These are phyloP conservation scores for Blastobotrys indianensis DNA, from an alignment of 1,139 yeast genomes.

Conservation along the genomic window DNA sequence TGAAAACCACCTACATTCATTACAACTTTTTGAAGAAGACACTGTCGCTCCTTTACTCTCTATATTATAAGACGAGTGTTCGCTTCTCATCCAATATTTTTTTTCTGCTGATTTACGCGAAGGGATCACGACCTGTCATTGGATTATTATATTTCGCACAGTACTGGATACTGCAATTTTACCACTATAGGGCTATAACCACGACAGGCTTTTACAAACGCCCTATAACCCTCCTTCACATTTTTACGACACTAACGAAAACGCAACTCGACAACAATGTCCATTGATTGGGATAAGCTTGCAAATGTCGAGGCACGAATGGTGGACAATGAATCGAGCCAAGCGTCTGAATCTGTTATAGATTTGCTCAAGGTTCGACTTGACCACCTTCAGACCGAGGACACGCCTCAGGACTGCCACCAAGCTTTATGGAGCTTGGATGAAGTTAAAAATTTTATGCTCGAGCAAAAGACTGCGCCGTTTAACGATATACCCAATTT, in stretches of 20 bases:
- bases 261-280: background rate
- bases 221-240: background rate
- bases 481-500: slow-evolving; percentile 27
- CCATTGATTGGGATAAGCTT: slow-evolving; percentile 10
- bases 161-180: too few species aligned
- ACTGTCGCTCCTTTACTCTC: too few species aligned
- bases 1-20: too few species aligned
- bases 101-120: too few species aligned
- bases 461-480: slow-evolving; percentile 13
- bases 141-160: too few species aligned
- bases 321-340: slow-evolving; percentile 4
- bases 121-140: too few species aligned
- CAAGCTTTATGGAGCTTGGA: slow-evolving; percentile 11
- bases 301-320: slow-evolving; percentile 10
- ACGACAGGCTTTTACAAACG: too few species aligned
- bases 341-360: background rate
- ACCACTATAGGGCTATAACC: too few species aligned
- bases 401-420: slow-evolving; percentile 12
- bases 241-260: background rate
- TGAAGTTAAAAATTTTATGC: slow-evolving; percentile 13
- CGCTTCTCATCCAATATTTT: too few species aligned
- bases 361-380: slow-evolving; percentile 10
- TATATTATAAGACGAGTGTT: too few species aligned
- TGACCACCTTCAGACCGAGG: slow-evolving; percentile 8
- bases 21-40: too few species aligned